Evolutionary conservation across 805 yeast genomes (phyloP).

Genomic region (Kodamaea neixiangensis): DNA sequence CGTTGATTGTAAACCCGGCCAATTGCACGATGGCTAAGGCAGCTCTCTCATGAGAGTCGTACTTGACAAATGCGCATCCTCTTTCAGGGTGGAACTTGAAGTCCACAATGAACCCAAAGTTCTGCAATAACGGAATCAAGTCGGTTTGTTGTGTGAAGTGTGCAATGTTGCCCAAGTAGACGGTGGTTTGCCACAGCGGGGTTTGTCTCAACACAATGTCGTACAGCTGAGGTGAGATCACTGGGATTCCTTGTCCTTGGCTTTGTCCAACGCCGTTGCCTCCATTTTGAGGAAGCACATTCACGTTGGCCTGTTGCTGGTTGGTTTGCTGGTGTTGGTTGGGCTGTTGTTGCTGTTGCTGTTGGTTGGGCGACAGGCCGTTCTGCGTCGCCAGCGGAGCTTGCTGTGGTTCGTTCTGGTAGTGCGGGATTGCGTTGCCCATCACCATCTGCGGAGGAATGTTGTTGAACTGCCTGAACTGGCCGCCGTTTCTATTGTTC

Average conservation of each 20-base stretch:
- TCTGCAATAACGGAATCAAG: constrained; percentile 69
- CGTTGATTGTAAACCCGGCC: constrained; percentile 68
- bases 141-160: constrained; percentile 74
- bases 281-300: constrained; percentile 3
- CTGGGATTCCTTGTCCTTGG: constrained; percentile 21
- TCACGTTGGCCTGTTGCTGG: neutral
- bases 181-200: constrained; percentile 83
- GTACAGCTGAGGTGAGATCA: constrained; percentile 56
- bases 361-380: constrained; percentile 2
- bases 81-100: constrained; percentile 77
- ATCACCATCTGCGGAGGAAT: neutral
- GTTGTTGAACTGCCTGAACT: constrained; percentile 18
- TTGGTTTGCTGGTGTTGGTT: constrained; percentile 6
- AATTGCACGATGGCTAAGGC: constrained; percentile 84
- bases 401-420: constrained; percentile 8
- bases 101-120: constrained; percentile 81
- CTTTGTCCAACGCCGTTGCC: constrained; percentile 3
- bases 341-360: constrained; percentile 12
- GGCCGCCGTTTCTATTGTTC: constrained; percentile 10
- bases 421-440: constrained; percentile 13
- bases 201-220: constrained; percentile 75
- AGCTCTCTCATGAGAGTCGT: constrained; percentile 84
- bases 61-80: constrained; percentile 88
- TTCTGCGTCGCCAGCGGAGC: constrained; percentile 4
- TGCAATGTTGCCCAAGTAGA: constrained; percentile 82